A percentile compares a stretch with the other conserved stretches of the same genome.
Conservation (phyloP, 352 stramenopile genomes). For the Phytopythium mirpurense region DNA sequence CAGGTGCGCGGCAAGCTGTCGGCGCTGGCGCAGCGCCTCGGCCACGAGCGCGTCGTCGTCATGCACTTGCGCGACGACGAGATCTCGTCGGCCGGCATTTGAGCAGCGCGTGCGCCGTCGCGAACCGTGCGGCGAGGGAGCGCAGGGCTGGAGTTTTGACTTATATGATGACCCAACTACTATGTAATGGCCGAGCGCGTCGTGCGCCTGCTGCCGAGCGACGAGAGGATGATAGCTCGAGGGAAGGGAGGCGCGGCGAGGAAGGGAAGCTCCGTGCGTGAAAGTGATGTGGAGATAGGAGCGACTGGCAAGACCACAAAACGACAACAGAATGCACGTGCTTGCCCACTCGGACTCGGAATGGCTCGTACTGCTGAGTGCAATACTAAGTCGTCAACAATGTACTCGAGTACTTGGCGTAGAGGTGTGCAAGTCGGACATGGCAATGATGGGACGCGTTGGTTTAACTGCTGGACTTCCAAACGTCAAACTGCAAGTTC, state of each 20-base stretch:
- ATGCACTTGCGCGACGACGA: constrained; percentile 32
- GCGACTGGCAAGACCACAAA: background rate
- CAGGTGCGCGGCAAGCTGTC: constrained; percentile 42
- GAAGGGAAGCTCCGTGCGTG: background rate
- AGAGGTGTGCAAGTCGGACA: too few species aligned
- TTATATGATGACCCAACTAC: constrained; percentile 4
- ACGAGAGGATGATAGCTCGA: too few species aligned
- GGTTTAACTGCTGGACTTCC: too few species aligned
- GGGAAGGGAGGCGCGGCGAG: background rate
- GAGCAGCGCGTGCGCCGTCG: constrained; percentile 5
- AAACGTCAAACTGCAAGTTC: background rate
- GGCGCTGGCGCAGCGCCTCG: constrained; percentile 29
- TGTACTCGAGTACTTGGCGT: too few species aligned
- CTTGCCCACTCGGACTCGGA: background rate
- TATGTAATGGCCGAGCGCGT: constrained; percentile 1
- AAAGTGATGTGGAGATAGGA: background rate
- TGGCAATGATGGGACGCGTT: too few species aligned
- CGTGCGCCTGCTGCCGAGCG: background rate
- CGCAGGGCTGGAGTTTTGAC: constrained; percentile 4
- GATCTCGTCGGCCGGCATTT: constrained; percentile 46
- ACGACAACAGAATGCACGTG: background rate
- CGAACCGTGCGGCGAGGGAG: too few species aligned
- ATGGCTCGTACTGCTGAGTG: background rate
- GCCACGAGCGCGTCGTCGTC: constrained; percentile 34
- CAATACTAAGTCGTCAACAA: too few species aligned